Evolutionary conservation across 1,139 yeast species (phyloP).

Genomic region (Nakaseomyces delphensis): DNA sequence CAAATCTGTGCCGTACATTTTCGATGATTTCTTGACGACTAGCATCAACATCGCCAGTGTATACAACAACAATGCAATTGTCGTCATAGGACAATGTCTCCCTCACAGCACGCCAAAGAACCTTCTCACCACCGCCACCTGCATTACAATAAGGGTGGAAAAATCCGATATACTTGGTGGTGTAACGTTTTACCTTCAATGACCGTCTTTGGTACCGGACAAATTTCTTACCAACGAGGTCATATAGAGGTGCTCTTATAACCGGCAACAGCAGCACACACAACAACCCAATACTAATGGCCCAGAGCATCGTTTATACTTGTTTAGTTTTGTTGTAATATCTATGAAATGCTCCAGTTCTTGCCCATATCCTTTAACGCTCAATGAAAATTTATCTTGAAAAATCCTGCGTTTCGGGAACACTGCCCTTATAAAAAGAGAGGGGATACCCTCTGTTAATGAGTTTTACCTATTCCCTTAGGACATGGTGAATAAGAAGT

Average conservation of each 20-base stretch:
- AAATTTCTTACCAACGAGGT: not conserved
- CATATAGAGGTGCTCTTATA: constrained; percentile 1
- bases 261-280: constrained; percentile 4
- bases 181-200: not conserved
- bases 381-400: too few species aligned
- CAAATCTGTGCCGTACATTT: constrained; percentile 58
- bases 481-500: too few species aligned
- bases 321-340: too few species aligned
- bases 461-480: too few species aligned
- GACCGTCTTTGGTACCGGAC: not conserved
- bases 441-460: too few species aligned
- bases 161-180: constrained; percentile 52
- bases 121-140: constrained; percentile 98
- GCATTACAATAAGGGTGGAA: constrained; percentile 95
- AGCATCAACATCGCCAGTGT: constrained; percentile 50
- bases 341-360: too few species aligned
- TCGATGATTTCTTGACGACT: constrained; percentile 45
- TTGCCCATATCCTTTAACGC: too few species aligned
- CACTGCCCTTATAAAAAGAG: too few species aligned
- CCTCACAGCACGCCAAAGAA: constrained; percentile 87
- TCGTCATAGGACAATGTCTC: constrained; percentile 50
- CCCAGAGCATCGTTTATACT: not conserved
- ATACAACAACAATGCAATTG: constrained; percentile 57
- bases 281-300: not conserved
- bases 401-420: too few species aligned